phyloP scores from a whole-genome alignment of 345 rosid genomes.

The Ceriops decandra region DNA sequence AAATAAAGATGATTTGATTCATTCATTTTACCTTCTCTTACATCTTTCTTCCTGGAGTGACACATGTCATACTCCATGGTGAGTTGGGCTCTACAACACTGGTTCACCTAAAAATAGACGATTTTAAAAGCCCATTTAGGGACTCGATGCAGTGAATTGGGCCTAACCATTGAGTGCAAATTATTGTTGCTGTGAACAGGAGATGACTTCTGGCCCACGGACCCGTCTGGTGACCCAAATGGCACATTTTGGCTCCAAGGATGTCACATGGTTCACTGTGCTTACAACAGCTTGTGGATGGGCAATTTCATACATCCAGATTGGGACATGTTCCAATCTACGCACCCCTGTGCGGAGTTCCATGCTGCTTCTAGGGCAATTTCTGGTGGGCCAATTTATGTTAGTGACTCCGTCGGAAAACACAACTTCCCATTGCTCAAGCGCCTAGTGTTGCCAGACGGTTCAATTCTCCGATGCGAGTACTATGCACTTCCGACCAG shows the following conservation, averaged over 20 bases:
- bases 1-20: no score
- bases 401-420: conserved; percentile 77
- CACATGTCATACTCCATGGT: no score
- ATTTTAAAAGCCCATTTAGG: no score
- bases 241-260: conserved; percentile 99
- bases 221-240: conserved; percentile 93
- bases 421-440: conserved; percentile 72
- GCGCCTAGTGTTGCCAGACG: conserved; percentile 68
- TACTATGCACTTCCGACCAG: conserved; percentile 89
- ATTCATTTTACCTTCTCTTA: no score
- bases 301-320: conserved; percentile 98
- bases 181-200: conserved; percentile 36
- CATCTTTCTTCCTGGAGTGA: no score
- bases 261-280: conserved; percentile 98
- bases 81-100: no score
- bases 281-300: conserved; percentile 99
- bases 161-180: background rate
- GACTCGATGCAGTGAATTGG: background rate
- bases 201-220: conserved; percentile 98
- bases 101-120: no score
- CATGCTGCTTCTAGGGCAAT: conserved; percentile 96
- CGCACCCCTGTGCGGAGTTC: conserved; percentile 92
- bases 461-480: conserved; percentile 75
- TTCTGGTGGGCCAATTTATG: conserved; percentile 87
- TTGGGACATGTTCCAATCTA: conserved; percentile 99